Evolutionary conservation across 768 basidiomycete species (phyloP).

Genomic region (Termitomyces sp.): DNA sequence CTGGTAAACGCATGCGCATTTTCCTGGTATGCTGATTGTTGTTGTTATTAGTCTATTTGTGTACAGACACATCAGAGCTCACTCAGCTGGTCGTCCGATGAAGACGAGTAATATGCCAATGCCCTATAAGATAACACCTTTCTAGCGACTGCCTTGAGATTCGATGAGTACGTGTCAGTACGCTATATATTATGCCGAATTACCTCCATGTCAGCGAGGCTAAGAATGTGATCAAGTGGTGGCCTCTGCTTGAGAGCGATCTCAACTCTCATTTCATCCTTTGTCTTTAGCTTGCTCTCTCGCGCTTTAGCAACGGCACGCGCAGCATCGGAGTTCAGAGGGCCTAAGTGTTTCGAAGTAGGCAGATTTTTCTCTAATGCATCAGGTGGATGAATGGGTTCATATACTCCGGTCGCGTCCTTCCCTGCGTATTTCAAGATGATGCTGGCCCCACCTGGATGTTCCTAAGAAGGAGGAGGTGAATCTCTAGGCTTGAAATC

Average conservation of each 20-base stretch:
- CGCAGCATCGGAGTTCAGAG: slow-evolving; percentile 44
- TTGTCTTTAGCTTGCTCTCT: slow-evolving; percentile 45
- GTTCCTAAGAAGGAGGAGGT: slow-evolving; percentile 39
- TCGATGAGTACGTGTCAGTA: background rate
- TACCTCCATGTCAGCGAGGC: slow-evolving; percentile 80
- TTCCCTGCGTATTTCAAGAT: slow-evolving; percentile 81
- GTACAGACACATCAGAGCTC: slow-evolving; percentile 18
- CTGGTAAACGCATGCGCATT: slow-evolving; percentile 78
- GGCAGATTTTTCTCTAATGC: slow-evolving; percentile 70
- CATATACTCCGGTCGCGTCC: slow-evolving; percentile 74
- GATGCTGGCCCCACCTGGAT: slow-evolving; percentile 78
- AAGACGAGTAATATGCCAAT: slow-evolving; percentile 79
- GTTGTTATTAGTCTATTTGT: slow-evolving; percentile 14
- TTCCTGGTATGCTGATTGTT: slow-evolving; percentile 46
- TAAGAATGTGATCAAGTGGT: slow-evolving; percentile 65
- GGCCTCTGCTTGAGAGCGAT: slow-evolving; percentile 56
- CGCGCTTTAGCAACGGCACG: slow-evolving; percentile 28
- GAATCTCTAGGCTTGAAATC: slow-evolving; percentile 1
- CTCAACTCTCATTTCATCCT: slow-evolving; percentile 66
- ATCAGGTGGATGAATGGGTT: slow-evolving; percentile 83
- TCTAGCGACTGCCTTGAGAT: slow-evolving; percentile 58
- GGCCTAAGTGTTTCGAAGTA: slow-evolving; percentile 66
- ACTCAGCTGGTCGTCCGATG: slow-evolving; percentile 83
- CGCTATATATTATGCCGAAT: background rate
- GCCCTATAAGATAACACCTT: slow-evolving; percentile 70